Evolutionary conservation across 768 basidiomycete genomes (phyloP).

Genomic region (Tulasnella sp.): DNA sequence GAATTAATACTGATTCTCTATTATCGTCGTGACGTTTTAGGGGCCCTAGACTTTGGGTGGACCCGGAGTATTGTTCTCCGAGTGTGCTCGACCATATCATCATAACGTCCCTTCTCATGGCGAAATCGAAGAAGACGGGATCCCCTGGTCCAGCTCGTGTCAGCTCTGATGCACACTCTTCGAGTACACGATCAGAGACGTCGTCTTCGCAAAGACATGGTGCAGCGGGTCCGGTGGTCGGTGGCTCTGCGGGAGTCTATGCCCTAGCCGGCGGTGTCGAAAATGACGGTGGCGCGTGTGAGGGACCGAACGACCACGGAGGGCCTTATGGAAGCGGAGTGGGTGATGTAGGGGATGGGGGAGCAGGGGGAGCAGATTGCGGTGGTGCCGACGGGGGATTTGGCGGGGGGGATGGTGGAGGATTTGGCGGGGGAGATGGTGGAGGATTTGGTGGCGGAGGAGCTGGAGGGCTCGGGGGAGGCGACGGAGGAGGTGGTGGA

Average conservation of each 20-base stretch:
- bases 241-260: background rate
- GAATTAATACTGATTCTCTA: rapidly evolving
- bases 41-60: background rate
- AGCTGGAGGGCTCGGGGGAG: background rate
- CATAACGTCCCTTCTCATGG: background rate
- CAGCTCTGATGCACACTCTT: background rate
- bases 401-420: no score
- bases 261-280: background rate
- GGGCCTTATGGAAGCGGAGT: background rate
- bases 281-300: background rate
- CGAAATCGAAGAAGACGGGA: background rate
- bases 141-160: background rate
- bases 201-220: background rate
- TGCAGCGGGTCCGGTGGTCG: background rate
- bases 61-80: background rate
- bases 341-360: no score
- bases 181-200: background rate
- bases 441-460: background rate
- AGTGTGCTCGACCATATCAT: background rate
- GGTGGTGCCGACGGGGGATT: background rate
- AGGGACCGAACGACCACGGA: background rate
- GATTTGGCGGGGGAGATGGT: no score
- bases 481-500: no score
- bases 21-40: background rate
- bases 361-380: background rate